Percentiles rank a stretch among this genome's conserved stretches.
Conservation (phyloP, 176 grass and related monocot genomes). For the Zizania latifolia region DNA sequence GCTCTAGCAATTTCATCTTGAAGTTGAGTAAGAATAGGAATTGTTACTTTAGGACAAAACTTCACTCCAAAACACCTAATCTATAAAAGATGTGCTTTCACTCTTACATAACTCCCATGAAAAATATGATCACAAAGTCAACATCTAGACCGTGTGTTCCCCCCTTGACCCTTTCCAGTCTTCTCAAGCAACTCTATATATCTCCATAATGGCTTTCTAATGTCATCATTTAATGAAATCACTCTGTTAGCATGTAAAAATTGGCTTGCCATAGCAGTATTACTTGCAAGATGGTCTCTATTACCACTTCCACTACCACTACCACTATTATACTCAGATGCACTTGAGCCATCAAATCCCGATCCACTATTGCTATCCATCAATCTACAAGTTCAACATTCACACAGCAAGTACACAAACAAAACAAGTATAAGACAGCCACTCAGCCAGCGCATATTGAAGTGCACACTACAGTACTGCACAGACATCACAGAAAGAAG, state of each 20-base stretch:
- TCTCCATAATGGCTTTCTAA: not conserved
- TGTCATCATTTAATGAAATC: too few relatives aligned
- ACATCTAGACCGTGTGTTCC: not conserved
- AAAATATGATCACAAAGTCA: not conserved
- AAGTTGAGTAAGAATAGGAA: not conserved
- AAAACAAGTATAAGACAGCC: too few relatives aligned
- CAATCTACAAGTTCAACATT: too few relatives aligned
- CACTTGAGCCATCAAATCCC: too few relatives aligned
- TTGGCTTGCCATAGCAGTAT: not conserved
- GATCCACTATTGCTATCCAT: too few relatives aligned
- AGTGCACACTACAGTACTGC: too few relatives aligned
- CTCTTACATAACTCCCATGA: not conserved
- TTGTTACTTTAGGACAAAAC: not conserved
- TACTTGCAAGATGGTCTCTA: too few relatives aligned
- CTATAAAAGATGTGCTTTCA: not conserved
- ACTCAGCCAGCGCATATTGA: too few relatives aligned
- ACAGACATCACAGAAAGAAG: too few relatives aligned
- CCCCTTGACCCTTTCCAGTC: not conserved
- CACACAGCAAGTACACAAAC: too few relatives aligned
- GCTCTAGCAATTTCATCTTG: not conserved
- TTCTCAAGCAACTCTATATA: not conserved
- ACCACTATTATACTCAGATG: too few relatives aligned
- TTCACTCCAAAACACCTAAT: not conserved
- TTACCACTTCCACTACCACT: too few relatives aligned
- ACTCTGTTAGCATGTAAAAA: not conserved